A percentile compares a stretch with the other conserved stretches of the same genome.
Conservation (phyloP, 2,329 filamentous ascomycete genomes). For the Cladophialophora immunda region DNA sequence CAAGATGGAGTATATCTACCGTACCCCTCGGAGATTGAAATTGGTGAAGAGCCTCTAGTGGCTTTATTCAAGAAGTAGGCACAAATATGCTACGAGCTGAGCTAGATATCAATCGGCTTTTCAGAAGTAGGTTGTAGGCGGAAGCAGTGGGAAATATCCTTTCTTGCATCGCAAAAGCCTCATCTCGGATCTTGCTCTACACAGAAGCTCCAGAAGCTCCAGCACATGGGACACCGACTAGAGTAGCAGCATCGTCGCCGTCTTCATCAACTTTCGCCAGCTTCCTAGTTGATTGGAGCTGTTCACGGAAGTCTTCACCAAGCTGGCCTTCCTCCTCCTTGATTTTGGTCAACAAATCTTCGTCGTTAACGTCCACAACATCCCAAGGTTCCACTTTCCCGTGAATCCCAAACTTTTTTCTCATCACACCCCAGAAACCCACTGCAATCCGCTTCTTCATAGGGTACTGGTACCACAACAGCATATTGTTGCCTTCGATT, state of each 20-base stretch:
- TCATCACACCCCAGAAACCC: not conserved
- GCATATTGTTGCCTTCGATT: not conserved
- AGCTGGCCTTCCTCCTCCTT: not conserved
- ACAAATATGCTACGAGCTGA: too few relatives aligned
- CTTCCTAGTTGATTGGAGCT: not conserved
- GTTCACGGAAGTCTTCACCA: not conserved
- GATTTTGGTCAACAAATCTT: not conserved
- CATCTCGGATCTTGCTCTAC: too few relatives aligned
- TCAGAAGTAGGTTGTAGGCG: too few relatives aligned
- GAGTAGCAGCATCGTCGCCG: not conserved
- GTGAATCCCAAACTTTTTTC: too few relatives aligned
- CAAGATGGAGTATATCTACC: too few relatives aligned
- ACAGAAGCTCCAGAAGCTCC: too few relatives aligned
- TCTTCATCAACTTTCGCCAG: not conserved
- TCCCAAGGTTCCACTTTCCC: not conserved
- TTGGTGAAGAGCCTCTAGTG: too few relatives aligned
- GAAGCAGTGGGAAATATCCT: too few relatives aligned
- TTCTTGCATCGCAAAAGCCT: too few relatives aligned
- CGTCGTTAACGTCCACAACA: not conserved
- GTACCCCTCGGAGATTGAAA: too few relatives aligned
- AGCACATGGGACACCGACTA: not conserved
- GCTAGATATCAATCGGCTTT: too few relatives aligned
- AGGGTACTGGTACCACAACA: not conserved
- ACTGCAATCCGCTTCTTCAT: not conserved
- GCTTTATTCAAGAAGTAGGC: too few relatives aligned